phyloP scores from a whole-genome alignment of 2,329 filamentous ascomycete genomes.

The Xylaria sp. region DNA sequence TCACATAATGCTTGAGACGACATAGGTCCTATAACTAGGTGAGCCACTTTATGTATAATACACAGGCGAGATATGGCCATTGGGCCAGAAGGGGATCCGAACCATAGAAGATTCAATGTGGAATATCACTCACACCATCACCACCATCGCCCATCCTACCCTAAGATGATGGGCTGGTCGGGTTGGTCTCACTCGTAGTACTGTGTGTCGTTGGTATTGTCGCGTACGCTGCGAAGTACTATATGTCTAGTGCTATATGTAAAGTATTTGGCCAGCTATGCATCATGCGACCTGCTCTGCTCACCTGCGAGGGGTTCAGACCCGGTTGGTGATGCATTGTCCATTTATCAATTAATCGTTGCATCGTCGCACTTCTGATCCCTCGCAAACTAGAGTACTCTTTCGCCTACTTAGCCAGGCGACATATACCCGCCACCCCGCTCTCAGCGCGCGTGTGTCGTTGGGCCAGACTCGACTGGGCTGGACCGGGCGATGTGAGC shows the following conservation, averaged over 20 bases:
- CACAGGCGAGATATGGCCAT: neutral
- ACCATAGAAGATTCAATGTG: conserved; percentile 8
- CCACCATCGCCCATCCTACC: neutral
- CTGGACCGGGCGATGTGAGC: neutral
- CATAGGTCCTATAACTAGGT: neutral
- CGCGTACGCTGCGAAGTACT: no score
- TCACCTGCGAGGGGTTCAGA: conserved; percentile 16
- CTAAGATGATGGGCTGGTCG: conserved; percentile 7
- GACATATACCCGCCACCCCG: conserved; percentile 2
- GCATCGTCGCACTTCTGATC: neutral
- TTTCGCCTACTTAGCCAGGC: neutral
- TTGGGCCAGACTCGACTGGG: conserved; percentile 9
- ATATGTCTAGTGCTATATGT: neutral
- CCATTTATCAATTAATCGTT: neutral
- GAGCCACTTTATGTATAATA: neutral
- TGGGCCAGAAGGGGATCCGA: conserved; percentile 13
- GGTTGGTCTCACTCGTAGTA: neutral
- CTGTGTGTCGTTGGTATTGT: no score
- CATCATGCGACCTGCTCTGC: conserved; percentile 18
- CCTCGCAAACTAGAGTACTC: conserved; percentile 4
- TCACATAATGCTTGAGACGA: no score
- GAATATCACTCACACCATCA: conserved; percentile 30
- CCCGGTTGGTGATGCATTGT: conserved; percentile 7
- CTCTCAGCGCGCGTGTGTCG: neutral
- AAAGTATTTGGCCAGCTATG: conserved; percentile 1